A percentile compares a stretch with the other conserved stretches of the same genome.
phyloP scores from a whole-genome alignment of 768 basidiomycete species.

The Lyophyllum shimeji region DNA sequence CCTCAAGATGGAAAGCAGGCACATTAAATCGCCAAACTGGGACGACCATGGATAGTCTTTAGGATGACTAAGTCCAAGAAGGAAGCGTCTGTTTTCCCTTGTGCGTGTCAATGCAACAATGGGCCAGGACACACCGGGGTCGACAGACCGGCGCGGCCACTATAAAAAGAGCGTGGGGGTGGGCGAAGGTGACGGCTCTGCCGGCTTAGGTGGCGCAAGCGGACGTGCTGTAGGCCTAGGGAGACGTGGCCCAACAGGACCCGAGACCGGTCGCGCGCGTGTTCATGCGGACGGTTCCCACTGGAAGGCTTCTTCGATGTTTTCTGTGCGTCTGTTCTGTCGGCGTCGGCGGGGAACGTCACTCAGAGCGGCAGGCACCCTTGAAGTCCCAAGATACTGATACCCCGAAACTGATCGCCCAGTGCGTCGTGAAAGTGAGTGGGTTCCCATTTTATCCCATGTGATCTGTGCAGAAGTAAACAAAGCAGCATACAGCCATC shows the following conservation, averaged over 20 bases:
- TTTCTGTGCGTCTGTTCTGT: background rate
- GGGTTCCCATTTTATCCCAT: background rate
- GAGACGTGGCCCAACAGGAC: background rate
- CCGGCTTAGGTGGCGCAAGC: background rate
- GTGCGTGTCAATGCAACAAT: background rate
- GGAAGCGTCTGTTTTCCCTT: background rate
- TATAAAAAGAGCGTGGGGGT: background rate
- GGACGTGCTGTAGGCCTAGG: background rate
- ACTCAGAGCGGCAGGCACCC: background rate
- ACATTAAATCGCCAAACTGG: conserved; percentile 11
- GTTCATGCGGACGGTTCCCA: background rate
- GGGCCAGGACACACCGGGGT: background rate
- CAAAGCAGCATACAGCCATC: background rate
- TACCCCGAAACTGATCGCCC: background rate
- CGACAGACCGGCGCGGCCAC: background rate
- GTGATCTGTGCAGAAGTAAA: conserved; percentile 3
- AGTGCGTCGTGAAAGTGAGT: background rate
- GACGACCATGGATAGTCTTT: conserved; percentile 3
- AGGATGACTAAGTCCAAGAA: conserved; percentile 13
- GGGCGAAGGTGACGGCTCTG: background rate
- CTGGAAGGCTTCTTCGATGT: background rate
- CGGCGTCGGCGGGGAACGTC: background rate
- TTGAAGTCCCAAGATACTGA: background rate
- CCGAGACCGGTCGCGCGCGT: background rate
- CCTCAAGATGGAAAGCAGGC: conserved; percentile 12